phyloP scores from a whole-genome alignment of 768 basidiomycete species.

The Macrolepiota albuminosa region DNA sequence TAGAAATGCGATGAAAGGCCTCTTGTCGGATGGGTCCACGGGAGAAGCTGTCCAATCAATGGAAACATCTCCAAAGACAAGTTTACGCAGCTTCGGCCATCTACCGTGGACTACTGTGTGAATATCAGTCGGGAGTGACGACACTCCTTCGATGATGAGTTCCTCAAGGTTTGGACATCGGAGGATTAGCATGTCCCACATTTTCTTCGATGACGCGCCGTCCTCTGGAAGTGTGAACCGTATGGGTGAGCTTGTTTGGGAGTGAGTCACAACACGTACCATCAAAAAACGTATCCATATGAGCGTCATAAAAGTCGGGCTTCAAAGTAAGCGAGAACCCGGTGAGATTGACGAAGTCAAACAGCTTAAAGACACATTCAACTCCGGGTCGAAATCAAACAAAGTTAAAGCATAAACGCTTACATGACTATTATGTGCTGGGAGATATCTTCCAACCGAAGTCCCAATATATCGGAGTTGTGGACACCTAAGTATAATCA shows the following conservation, averaged over 20 bases:
- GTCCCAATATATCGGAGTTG: constrained; percentile 58
- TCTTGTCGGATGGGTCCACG: constrained; percentile 36
- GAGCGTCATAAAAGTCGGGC: constrained; percentile 58
- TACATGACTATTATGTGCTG: constrained; percentile 57
- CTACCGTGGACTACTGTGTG: constrained; percentile 52
- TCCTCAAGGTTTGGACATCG: constrained; percentile 65
- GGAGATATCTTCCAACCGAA: constrained; percentile 57
- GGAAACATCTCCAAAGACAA: constrained; percentile 62
- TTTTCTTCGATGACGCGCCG: constrained; percentile 40
- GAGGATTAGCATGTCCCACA: constrained; percentile 70
- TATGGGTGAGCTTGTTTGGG: neutral
- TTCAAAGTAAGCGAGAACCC: constrained; percentile 62
- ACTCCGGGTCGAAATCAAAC: neutral
- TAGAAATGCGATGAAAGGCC: constrained; percentile 63
- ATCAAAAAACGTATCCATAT: constrained; percentile 49
- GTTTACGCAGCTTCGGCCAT: constrained; percentile 61
- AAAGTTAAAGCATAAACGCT: constrained; percentile 19
- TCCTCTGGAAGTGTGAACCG: constrained; percentile 34
- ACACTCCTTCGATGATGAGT: constrained; percentile 51
- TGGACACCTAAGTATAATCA: constrained; percentile 46
- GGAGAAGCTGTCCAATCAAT: constrained; percentile 47
- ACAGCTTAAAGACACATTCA: constrained; percentile 39
- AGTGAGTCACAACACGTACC: constrained; percentile 32
- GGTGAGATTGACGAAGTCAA: constrained; percentile 59
- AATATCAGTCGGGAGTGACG: constrained; percentile 50